Base-by-base conservation (phyloP, 805 yeast genomes). In the Kodamaea laetipori region DNA sequence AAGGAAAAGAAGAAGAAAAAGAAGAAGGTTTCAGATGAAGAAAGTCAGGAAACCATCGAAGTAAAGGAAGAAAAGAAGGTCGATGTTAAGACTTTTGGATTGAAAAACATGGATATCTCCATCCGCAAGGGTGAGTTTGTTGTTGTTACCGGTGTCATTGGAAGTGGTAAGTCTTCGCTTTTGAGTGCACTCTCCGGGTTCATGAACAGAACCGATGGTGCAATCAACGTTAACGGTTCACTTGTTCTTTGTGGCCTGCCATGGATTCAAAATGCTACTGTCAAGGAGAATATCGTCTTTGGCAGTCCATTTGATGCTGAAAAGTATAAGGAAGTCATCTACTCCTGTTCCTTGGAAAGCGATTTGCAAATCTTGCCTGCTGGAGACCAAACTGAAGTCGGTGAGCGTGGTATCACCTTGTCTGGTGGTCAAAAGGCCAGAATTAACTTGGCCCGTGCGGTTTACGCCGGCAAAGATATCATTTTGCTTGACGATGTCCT, bases 361-460 rank as follows among this genome's bases (percentile, higher is more conserved):
- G 96, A 87, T 61, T 69, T 87, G 48, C 74, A 76, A 5, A 73
- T 78, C 33, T 64, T 88, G 23, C 84, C 85, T 7, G 88, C 66
- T 30, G 92, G 92, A 24, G 95, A 88, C 54, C 55, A 61, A 41
- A 86, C 95, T 0, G 86, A 85, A 60, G 85, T 87, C 53, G 95
- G 95, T 48, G 95, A 87, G 60, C 74, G 87, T 58, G 95, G 95
- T 54, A 81, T 87, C 36, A 86, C 94, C 0, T 65, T 87, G 33
- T 83, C 90, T 11, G 95, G 95, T 43, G 95, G 95, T 41, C 95
- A 87, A 61, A 87, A 87, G 67, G 92, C 95, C 0, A 76, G 95
- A 60, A 76, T 87, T 40, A 79, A 80, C 55, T 65, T 87, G 46
- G 95, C 95, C 3, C 74, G 95, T 58, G 84, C 92, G 1, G 89